A percentile compares a stretch with the other conserved stretches of the same genome.
Evolutionary conservation across 2,329 filamentous ascomycete genomes (phyloP).

Genomic region (Ceratocystis huliohia): DNA sequence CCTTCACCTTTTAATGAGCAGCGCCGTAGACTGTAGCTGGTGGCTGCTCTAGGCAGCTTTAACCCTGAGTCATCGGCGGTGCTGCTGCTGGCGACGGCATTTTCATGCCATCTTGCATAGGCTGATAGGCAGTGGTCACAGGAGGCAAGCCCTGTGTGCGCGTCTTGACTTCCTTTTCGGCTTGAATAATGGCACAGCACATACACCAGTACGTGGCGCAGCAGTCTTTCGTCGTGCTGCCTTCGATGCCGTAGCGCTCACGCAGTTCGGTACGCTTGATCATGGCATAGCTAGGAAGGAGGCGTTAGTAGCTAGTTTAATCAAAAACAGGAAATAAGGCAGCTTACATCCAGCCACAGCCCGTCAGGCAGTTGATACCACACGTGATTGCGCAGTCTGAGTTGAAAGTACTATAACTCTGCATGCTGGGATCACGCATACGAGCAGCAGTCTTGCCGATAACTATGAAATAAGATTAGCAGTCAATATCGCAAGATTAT

Average conservation of each 20-base stretch:
- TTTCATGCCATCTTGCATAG: constrained; percentile 29
- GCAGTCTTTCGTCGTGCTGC: constrained; percentile 38
- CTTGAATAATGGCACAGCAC: constrained; percentile 45
- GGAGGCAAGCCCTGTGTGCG: constrained; percentile 25
- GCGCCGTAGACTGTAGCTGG: background rate
- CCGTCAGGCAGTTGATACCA: constrained; percentile 30
- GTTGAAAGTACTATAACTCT: constrained; percentile 30
- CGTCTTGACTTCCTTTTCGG: constrained; percentile 41
- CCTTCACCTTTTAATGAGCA: background rate
- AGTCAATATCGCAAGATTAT: background rate
- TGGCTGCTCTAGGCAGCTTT: background rate
- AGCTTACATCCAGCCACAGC: constrained; percentile 35
- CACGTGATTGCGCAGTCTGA: constrained; percentile 33
- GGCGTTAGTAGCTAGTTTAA: constrained; percentile 7
- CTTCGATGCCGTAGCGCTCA: constrained; percentile 40
- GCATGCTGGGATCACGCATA: constrained; percentile 33
- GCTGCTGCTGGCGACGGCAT: constrained; percentile 26
- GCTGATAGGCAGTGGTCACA: constrained; percentile 30
- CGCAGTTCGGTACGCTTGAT: constrained; percentile 43
- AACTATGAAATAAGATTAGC: constrained; percentile 26
- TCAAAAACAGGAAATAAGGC: background rate
- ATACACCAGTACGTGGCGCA: constrained; percentile 42
- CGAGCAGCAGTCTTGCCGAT: constrained; percentile 35
- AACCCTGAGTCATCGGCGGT: background rate
- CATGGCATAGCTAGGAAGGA: constrained; percentile 32